Evolutionary conservation across 441 rosid species (phyloP).

Genomic region (Aleurites moluccanus): DNA sequence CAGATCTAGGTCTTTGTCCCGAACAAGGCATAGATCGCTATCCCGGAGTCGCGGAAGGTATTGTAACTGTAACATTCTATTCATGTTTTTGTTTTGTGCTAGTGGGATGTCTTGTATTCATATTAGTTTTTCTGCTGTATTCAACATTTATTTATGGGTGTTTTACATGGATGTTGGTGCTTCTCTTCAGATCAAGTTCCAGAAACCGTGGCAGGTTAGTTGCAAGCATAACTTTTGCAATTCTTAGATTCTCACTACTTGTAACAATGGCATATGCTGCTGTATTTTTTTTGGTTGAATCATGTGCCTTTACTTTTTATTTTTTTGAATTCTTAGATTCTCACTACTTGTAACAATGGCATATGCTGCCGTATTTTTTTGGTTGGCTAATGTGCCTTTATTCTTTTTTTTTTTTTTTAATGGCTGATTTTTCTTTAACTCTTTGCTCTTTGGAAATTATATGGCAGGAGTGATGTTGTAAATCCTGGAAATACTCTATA

Average conservation of each 20-base stretch:
- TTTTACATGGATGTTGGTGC: conserved; percentile 26
- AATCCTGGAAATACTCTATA: conserved; percentile 88
- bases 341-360: neutral
- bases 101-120: neutral
- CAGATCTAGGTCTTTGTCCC: conserved; percentile 44
- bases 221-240: conserved; percentile 13
- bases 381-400: no score
- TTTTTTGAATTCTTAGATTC: conserved; percentile 4
- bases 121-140: neutral
- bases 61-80: conserved; percentile 7
- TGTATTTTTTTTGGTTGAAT: neutral
- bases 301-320: no score
- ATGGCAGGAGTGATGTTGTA: conserved; percentile 42
- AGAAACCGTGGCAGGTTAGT: conserved; percentile 86
- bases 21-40: conserved; percentile 59
- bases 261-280: neutral
- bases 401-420: neutral
- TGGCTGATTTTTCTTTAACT: neutral
- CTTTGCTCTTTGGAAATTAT: conserved; percentile 15
- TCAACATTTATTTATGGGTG: conserved; percentile 18
- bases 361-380: neutral
- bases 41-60: conserved; percentile 86
- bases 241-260: neutral
- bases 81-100: neutral
- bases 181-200: conserved; percentile 64